Conservation (phyloP, 2,329 filamentous ascomycete genomes). For the Fusarium sp. region DNA sequence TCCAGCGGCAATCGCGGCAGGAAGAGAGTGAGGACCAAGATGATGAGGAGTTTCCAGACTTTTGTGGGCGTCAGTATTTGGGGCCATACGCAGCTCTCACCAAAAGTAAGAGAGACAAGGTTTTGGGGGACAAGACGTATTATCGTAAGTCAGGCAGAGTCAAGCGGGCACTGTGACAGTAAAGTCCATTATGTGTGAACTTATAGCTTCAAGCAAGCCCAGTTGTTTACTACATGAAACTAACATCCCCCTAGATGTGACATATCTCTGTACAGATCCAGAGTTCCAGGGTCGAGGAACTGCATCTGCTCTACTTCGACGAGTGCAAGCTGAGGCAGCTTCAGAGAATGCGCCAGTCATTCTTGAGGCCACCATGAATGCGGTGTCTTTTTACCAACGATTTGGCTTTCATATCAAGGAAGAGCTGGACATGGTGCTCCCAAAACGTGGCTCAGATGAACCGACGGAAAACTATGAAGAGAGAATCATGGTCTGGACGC, state of each 20-base stretch:
- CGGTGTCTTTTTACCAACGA: constrained; percentile 55
- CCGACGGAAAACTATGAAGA: constrained; percentile 54
- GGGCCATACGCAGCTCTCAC: constrained; percentile 53
- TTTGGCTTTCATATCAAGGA: constrained; percentile 54
- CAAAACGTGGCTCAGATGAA: constrained; percentile 47
- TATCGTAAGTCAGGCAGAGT: constrained; percentile 54
- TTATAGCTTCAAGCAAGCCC: not conserved
- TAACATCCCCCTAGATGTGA: constrained; percentile 51
- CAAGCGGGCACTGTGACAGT: not conserved
- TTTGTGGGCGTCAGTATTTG: constrained; percentile 51
- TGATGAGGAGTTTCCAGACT: constrained; percentile 51
- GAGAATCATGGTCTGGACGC: constrained; percentile 53
- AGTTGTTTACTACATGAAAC: constrained; percentile 8
- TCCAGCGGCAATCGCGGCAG: constrained; percentile 41
- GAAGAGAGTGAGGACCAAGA: constrained; percentile 33
- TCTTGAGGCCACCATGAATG: constrained; percentile 57
- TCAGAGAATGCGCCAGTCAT: constrained; percentile 53
- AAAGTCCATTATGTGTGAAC: constrained; percentile 3
- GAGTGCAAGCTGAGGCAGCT: constrained; percentile 52
- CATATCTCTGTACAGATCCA: constrained; percentile 58
- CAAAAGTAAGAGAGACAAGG: constrained; percentile 50
- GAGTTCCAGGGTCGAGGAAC: constrained; percentile 54
- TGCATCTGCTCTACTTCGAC: constrained; percentile 52
- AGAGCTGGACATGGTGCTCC: constrained; percentile 55
- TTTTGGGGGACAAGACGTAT: constrained; percentile 51